Conservation (phyloP, 441 rosid species). For the Codiaeum variegatum region DNA sequence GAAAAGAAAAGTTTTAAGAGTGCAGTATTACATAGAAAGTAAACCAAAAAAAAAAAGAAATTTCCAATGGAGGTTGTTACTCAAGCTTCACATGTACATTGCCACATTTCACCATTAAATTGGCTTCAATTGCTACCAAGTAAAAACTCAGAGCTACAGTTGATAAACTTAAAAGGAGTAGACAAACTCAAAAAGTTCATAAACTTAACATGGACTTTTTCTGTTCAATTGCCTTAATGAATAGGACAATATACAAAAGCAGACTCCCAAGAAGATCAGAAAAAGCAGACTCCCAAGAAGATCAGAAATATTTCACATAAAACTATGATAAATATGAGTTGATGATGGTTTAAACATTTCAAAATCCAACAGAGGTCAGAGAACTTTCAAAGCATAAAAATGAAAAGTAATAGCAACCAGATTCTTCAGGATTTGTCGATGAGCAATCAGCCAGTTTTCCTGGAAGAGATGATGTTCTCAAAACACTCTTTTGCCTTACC, state of each 20-base stretch:
- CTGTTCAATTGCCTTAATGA: background rate
- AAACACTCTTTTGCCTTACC: constrained; percentile 81
- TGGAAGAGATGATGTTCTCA: constrained; percentile 88
- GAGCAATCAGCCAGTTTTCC: constrained; percentile 96
- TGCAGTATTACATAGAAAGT: background rate
- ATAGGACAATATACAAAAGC: background rate
- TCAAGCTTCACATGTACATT: background rate
- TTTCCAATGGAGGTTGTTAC: background rate
- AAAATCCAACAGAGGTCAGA: background rate
- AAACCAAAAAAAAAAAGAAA: background rate
- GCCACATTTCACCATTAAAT: background rate
- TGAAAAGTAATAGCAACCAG: constrained; percentile 41
- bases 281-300: too few species aligned
- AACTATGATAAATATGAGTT: background rate
- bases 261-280: background rate
- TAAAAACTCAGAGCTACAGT: background rate
- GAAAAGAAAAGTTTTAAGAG: background rate
- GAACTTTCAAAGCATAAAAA: constrained; percentile 1
- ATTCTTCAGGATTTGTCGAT: constrained; percentile 77
- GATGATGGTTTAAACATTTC: background rate
- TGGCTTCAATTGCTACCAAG: background rate
- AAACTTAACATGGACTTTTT: background rate
- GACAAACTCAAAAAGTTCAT: background rate
- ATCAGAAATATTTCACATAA: background rate
- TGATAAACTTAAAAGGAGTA: background rate